Percentiles rank a stretch among this genome's conserved stretches.
Conservation (phyloP, 768 basidiomycete species). For the Termitomyces bulborhizus region DNA sequence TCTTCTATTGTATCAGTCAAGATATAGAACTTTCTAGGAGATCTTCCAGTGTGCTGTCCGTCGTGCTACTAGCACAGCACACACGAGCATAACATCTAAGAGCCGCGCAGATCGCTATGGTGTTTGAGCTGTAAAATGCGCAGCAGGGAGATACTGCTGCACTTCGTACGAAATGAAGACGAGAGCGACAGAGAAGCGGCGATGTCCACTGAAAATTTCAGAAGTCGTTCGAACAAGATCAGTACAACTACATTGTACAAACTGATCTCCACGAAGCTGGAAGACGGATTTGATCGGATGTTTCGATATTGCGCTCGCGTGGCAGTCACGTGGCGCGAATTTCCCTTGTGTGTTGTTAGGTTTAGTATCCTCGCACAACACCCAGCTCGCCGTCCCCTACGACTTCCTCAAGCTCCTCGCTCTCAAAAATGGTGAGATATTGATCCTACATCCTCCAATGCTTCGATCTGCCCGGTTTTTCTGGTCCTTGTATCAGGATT, state of each 20-base stretch:
- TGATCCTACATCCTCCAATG: not conserved
- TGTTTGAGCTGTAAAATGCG: not conserved
- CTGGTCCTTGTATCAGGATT: not conserved
- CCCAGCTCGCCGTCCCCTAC: constrained; percentile 1
- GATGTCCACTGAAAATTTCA: not conserved
- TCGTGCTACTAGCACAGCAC: not conserved
- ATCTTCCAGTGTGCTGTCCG: not conserved
- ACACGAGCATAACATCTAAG: not conserved
- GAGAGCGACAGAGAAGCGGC: not conserved
- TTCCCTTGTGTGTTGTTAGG: not conserved
- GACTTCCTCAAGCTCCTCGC: constrained; percentile 7
- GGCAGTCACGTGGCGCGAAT: constrained; percentile 9
- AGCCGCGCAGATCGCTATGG: not conserved
- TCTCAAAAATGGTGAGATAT: constrained; percentile 17
- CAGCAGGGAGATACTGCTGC: not conserved
- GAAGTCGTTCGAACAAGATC: not conserved
- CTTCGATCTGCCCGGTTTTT: constrained; percentile 3
- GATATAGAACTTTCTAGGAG: not conserved
- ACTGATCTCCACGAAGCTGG: not conserved
- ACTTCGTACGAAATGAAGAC: not conserved
- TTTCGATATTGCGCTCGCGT: constrained; percentile 2
- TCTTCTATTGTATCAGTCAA: not conserved
- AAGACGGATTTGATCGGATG: not conserved
- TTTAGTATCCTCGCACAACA: not conserved
- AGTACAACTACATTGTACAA: no score